phyloP scores from a whole-genome alignment of 2,329 filamentous ascomycete species.

The Sporothrix globosa region DNA sequence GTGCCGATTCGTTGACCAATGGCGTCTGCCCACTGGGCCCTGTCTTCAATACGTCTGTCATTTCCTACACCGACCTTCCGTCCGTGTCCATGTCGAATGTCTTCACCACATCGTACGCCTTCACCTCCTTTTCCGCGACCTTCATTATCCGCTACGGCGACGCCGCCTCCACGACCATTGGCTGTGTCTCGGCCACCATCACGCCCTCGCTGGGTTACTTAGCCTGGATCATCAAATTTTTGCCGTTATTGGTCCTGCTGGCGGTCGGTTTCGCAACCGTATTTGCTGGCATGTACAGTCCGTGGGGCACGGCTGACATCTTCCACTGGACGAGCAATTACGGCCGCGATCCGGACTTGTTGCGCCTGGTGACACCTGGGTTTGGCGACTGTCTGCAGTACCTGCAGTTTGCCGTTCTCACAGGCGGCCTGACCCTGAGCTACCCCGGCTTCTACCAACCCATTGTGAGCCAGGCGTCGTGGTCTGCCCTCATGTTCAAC shows the following conservation, averaged over 20 bases:
- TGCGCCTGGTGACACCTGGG: constrained; percentile 90
- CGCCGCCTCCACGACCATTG: constrained; percentile 62
- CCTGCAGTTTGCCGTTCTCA: constrained; percentile 87
- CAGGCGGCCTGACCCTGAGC: constrained; percentile 80
- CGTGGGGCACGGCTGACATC: constrained; percentile 87
- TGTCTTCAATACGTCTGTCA: constrained; percentile 57
- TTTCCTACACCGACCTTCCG: constrained; percentile 57
- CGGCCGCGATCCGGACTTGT: constrained; percentile 86
- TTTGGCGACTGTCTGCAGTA: constrained; percentile 98
- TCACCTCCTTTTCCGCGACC: constrained; percentile 76
- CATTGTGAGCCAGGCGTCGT: constrained; percentile 80
- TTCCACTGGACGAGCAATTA: constrained; percentile 99
- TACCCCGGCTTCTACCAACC: constrained; percentile 97
- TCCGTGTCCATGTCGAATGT: constrained; percentile 74
- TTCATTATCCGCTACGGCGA: constrained; percentile 79
- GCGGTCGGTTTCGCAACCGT: constrained; percentile 81
- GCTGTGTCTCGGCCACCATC: constrained; percentile 78
- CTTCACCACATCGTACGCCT: constrained; percentile 81
- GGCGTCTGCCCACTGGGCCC: constrained; percentile 75
- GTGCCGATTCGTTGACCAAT: constrained; percentile 61
- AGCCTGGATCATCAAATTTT: constrained; percentile 69
- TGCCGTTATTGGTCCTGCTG: constrained; percentile 77
- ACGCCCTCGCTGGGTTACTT: constrained; percentile 80
- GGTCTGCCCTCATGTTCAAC: constrained; percentile 93
- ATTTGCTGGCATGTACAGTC: constrained; percentile 83